These are phyloP conservation scores for Desmodesmus armatus DNA, from an alignment of 139 green algal species.

Conservation along the genomic window DNA sequence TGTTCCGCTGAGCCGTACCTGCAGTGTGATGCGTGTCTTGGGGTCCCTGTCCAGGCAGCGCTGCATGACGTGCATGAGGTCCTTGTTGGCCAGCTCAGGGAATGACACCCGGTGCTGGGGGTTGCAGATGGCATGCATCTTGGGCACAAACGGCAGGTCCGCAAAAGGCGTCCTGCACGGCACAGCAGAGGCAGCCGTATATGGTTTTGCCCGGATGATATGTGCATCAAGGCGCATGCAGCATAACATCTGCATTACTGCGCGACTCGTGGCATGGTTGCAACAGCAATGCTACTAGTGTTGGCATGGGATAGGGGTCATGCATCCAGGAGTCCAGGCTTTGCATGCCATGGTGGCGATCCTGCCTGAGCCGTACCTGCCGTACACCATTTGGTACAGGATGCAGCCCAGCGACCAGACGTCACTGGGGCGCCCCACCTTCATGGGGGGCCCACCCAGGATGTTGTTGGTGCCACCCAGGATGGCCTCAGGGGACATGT, in stretches of 20 bases:
- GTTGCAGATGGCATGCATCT: slow-evolving; percentile 95
- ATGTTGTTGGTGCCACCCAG: slow-evolving; percentile 84
- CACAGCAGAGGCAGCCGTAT: background rate
- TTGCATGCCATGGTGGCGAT: too few species aligned
- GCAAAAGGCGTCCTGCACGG: slow-evolving; percentile 75
- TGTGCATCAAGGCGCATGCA: too few species aligned
- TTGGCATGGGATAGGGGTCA: background rate
- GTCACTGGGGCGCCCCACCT: slow-evolving; percentile 90
- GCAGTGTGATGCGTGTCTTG: slow-evolving; percentile 84
- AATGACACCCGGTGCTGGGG: slow-evolving; percentile 55
- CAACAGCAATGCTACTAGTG: background rate
- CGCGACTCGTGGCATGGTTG: too few species aligned
- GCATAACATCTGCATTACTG: too few species aligned
- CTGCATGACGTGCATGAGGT: slow-evolving; percentile 77
- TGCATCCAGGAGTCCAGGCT: background rate
- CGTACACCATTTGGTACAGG: slow-evolving; percentile 98
- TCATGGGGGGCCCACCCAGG: slow-evolving; percentile 74
- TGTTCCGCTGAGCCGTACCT: too few species aligned
- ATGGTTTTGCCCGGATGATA: background rate
- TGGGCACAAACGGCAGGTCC: slow-evolving; percentile 91
- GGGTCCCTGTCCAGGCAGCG: slow-evolving; percentile 91
- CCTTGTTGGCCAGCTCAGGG: slow-evolving; percentile 45
- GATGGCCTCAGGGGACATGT: slow-evolving; percentile 98
- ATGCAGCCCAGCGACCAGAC: slow-evolving; percentile 98
- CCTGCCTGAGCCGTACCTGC: slow-evolving; percentile 49